Base-by-base conservation (phyloP, 805 yeast species). In the Debaryomyces tyrocola region DNA sequence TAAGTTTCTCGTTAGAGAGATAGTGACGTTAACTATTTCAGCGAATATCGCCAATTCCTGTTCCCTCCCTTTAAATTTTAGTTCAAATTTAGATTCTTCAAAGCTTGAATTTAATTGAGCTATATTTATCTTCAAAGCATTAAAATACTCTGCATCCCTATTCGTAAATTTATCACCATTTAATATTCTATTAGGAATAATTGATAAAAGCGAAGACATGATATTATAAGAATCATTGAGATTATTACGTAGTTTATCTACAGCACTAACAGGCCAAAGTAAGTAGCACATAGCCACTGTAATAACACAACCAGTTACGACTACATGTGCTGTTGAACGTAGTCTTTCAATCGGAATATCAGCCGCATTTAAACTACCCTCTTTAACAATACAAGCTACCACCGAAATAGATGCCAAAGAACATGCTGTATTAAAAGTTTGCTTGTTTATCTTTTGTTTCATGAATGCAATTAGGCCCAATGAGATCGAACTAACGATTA, bases 401-500 rank as follows among this genome's bases (percentile, higher is more conserved):
- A 87, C 66, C 3, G 86, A 77, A 43, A 87, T 86, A 6, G 87
- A 81, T 1, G 91, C 87, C 40, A 87, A 67, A 0, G 90, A 82
- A 56, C 94, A 85, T 0, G 96, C 92, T 10, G 92, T 87, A 55
- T 85, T 86, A 64, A 87, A 88, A 0, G 87, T 84, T 15, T 79
- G 84, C 56, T 78, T 80, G 54, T 78, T 76, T 44, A 87, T 79
- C 48, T 77, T 73, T 56, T 84, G 89, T 52, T 89, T 88, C 70
- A 80, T 73, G 55, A 75, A 84, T 1, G 94, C 85, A 24, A 89
- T 77, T 12, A 77, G 51, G 0, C 94, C 94, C 20, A 87, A 66
- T 0, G 88, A 79, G 2, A 69, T 58, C 43, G 77, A 83, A 54
- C 75, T 78, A 34, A 74, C 72, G 1, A 80, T 48, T 33, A 87